These are phyloP conservation scores for Wilhelminamyces savonicus DNA, from an alignment of 805 yeast genomes.

Conservation along the genomic window DNA sequence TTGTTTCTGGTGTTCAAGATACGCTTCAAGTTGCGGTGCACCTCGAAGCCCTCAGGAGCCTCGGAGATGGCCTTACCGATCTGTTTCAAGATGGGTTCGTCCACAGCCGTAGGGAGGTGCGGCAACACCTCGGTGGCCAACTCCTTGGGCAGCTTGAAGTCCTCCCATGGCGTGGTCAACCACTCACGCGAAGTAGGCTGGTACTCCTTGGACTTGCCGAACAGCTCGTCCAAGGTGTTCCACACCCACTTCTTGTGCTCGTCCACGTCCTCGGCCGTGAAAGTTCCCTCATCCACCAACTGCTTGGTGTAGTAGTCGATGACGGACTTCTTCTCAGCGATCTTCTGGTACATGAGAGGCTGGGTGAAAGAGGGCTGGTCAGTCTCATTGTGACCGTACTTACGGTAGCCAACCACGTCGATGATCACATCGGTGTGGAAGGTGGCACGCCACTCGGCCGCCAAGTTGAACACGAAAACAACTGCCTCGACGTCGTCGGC, in stretches of 20 bases:
- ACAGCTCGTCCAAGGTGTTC: constrained; percentile 87
- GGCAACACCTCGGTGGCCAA: constrained; percentile 93
- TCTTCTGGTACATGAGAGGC: constrained; percentile 92
- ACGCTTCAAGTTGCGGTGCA: constrained; percentile 94
- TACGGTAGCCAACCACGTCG: constrained; percentile 97
- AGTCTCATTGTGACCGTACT: constrained; percentile 98
- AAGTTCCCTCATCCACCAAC: constrained; percentile 79
- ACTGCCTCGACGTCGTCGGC: constrained; percentile 97
- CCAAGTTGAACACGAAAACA: constrained; percentile 86
- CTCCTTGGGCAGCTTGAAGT: constrained; percentile 95
- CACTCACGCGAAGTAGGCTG: constrained; percentile 91
- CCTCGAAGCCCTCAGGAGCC: constrained; percentile 82
- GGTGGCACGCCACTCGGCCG: constrained; percentile 97
- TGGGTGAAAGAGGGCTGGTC: constrained; percentile 99
- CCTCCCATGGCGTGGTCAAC: constrained; percentile 99
- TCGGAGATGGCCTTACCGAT: constrained; percentile 76
- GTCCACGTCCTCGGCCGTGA: constrained; percentile 81
- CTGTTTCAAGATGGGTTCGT: constrained; percentile 60
- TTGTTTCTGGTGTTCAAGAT: constrained; percentile 84
- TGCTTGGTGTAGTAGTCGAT: constrained; percentile 78
- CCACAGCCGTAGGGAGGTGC: constrained; percentile 91
- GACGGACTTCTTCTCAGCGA: constrained; percentile 84
- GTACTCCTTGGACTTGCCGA: constrained; percentile 82
- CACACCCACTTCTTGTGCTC: constrained; percentile 99
- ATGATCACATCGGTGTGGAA: constrained; percentile 95